These are phyloP conservation scores for Aegle marmelos DNA, from an alignment of 345 rosid species.

Conservation along the genomic window DNA sequence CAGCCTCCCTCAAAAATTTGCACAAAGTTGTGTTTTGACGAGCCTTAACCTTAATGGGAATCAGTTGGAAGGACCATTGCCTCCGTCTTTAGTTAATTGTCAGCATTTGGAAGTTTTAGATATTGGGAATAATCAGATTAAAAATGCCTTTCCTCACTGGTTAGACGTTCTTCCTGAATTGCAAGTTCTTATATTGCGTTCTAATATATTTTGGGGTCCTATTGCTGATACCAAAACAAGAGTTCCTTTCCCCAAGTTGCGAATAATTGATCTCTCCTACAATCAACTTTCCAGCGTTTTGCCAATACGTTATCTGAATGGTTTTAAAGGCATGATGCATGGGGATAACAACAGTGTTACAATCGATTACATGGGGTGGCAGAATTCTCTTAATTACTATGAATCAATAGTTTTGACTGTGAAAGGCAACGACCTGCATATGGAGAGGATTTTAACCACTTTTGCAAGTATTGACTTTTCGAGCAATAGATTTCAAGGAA, in stretches of 20 bases:
- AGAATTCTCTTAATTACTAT: background rate
- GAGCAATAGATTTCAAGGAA: background rate
- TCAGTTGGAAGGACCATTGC: too few relatives aligned
- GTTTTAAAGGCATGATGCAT: background rate
- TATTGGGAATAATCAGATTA: conserved; percentile 17
- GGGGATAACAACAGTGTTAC: too few relatives aligned
- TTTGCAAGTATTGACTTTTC: background rate
- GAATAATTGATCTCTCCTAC: background rate
- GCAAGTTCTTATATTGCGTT: conserved; percentile 10
- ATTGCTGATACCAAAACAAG: background rate
- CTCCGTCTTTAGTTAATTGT: too few relatives aligned
- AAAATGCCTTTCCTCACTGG: conserved; percentile 22
- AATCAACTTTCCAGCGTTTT: background rate
- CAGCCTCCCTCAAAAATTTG: too few relatives aligned
- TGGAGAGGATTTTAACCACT: background rate
- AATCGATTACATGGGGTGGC: background rate
- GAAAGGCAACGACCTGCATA: background rate
- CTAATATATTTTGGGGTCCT: conserved; percentile 14
- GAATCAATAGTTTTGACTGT: background rate
- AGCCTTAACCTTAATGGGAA: too few relatives aligned
- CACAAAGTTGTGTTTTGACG: too few relatives aligned
- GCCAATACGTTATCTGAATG: background rate
- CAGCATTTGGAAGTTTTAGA: conserved; percentile 5
- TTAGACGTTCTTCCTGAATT: conserved; percentile 12
- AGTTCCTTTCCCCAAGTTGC: background rate